Evolutionary conservation across 2,329 filamentous ascomycete genomes (phyloP).

Genomic region (Passalora sequoiae): DNA sequence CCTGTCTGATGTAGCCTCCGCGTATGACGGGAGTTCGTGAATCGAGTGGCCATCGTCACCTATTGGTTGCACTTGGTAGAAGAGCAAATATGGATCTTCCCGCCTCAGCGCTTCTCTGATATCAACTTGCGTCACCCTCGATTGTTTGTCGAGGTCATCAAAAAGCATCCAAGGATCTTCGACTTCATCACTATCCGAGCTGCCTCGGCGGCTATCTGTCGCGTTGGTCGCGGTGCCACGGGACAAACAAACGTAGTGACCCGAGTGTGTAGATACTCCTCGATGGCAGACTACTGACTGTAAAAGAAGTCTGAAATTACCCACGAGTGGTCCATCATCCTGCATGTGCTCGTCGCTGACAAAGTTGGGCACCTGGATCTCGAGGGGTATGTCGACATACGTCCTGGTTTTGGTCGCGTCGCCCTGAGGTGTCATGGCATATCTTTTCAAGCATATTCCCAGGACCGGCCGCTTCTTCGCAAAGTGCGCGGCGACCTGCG

Average conservation of each 20-base stretch:
- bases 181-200: slow-evolving; percentile 50
- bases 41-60: slow-evolving; percentile 55
- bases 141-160: slow-evolving; percentile 70
- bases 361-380: slow-evolving; percentile 79
- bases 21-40: slow-evolving; percentile 39
- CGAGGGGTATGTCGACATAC: slow-evolving; percentile 84
- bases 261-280: slow-evolving; percentile 76
- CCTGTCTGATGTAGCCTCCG: slow-evolving; percentile 36
- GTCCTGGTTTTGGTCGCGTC: slow-evolving; percentile 68
- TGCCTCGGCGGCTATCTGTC: slow-evolving; percentile 23
- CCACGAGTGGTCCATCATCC: slow-evolving; percentile 62
- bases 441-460: slow-evolving; percentile 88
- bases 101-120: slow-evolving; percentile 70
- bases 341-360: slow-evolving; percentile 72
- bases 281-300: slow-evolving; percentile 92
- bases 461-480: slow-evolving; percentile 75
- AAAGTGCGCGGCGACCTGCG: slow-evolving; percentile 84
- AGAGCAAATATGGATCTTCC: slow-evolving; percentile 92
- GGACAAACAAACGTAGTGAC: slow-evolving; percentile 85
- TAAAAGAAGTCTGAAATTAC: slow-evolving; percentile 88
- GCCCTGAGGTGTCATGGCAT: slow-evolving; percentile 67
- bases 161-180: slow-evolving; percentile 83
- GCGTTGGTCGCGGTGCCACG: slow-evolving; percentile 57
- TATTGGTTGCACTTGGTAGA: slow-evolving; percentile 90
- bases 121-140: slow-evolving; percentile 67